phyloP scores from a whole-genome alignment of 139 green algal species.

The Haematococcus sp. region DNA sequence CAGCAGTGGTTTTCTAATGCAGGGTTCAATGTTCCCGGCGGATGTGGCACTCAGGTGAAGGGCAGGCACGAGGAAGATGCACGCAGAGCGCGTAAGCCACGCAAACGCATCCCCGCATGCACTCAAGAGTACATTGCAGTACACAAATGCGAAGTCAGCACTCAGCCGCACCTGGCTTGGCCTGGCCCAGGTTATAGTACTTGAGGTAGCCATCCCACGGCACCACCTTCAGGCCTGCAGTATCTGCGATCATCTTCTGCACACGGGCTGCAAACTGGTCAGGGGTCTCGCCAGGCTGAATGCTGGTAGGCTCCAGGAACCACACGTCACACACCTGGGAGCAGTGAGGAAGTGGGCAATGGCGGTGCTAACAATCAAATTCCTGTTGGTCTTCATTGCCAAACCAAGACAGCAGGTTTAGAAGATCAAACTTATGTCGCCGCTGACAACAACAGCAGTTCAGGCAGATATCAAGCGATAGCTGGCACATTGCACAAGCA shows the following conservation, averaged over 20 bases:
- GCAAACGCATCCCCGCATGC: background rate
- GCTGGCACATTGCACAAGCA: no score
- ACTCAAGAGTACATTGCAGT: background rate
- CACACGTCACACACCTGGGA: conserved; percentile 83
- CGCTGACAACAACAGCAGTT: no score
- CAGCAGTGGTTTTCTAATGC: background rate
- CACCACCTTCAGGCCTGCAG: conserved; percentile 54
- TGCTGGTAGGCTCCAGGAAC: conserved; percentile 81
- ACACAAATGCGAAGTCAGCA: no score
- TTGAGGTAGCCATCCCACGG: conserved; percentile 98
- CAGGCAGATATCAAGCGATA: no score
- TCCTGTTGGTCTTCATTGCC: no score
- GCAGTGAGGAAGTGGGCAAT: no score
- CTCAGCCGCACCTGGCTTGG: conserved; percentile 44
- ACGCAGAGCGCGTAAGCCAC: background rate
- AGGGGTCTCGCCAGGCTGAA: conserved; percentile 53
- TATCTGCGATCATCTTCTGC: conserved; percentile 79
- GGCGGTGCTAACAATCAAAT: no score
- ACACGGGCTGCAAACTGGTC: conserved; percentile 87
- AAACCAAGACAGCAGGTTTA: no score
- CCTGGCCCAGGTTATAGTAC: conserved; percentile 93
- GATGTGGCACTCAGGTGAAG: background rate
- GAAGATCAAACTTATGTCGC: no score
- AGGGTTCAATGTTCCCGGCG: background rate
- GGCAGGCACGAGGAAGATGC: no score